These are phyloP conservation scores for Aspergillus amoenus DNA, from an alignment of 2,329 filamentous ascomycete species.

Conservation along the genomic window DNA sequence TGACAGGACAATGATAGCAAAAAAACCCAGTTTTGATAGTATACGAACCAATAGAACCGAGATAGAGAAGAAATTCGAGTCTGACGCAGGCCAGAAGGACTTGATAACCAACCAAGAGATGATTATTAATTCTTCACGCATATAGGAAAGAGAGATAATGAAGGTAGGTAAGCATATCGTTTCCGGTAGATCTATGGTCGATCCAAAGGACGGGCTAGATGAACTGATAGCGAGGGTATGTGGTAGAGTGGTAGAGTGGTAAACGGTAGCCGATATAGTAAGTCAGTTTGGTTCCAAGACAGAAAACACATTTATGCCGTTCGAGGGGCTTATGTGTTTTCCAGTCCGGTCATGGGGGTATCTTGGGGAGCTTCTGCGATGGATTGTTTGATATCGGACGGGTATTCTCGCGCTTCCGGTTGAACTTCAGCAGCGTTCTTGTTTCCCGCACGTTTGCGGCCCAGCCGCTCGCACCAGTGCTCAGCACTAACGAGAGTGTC, in stretches of 20 bases:
- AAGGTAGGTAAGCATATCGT: neutral
- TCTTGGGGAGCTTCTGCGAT: constrained; percentile 25
- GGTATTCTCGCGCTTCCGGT: constrained; percentile 18
- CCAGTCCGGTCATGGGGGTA: constrained; percentile 37
- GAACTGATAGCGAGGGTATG: neutral
- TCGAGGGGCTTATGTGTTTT: constrained; percentile 24
- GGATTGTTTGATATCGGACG: constrained; percentile 31
- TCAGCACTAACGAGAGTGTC: constrained; percentile 89
- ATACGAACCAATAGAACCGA: neutral
- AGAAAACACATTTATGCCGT: neutral
- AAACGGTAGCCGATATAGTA: neutral
- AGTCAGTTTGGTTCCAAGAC: neutral
- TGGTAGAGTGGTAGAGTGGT: neutral
- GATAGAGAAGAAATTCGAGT: neutral
- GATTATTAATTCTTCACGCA: neutral
- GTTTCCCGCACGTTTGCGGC: constrained; percentile 46
- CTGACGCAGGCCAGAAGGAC: neutral
- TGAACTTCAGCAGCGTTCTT: constrained; percentile 23
- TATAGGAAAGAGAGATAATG: neutral
- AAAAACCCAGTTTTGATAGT: neutral
- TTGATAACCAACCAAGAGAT: neutral
- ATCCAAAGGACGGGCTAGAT: neutral
- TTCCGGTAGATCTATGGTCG: neutral
- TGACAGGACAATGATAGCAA: neutral
- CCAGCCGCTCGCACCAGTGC: constrained; percentile 81